A percentile compares a stretch with the other conserved stretches of the same genome.
phyloP scores from a whole-genome alignment of 345 rosid species.

The Psidium guajava region DNA sequence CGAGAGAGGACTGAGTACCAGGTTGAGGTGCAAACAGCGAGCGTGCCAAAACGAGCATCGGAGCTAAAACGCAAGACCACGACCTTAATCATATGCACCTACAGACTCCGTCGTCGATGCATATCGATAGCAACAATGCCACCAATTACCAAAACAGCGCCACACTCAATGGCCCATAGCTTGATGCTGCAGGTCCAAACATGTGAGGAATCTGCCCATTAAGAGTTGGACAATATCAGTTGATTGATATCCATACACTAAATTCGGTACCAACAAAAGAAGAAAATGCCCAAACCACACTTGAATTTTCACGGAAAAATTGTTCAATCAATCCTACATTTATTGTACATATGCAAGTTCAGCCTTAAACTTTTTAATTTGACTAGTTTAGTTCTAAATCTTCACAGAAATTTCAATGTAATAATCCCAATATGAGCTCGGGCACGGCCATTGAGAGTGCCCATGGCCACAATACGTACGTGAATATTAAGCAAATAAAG shows the following conservation, averaged over 20 bases:
- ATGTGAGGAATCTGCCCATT: background rate
- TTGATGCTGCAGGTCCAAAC: background rate
- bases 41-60: accelerated
- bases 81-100: no score
- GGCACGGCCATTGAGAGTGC: background rate
- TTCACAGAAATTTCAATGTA: background rate
- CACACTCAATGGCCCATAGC: background rate
- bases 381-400: background rate
- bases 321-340: background rate
- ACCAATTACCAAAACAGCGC: background rate
- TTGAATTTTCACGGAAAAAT: background rate
- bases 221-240: background rate
- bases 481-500: background rate
- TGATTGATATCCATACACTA: background rate
- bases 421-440: background rate
- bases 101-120: background rate
- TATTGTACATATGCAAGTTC: accelerated
- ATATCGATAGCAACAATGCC: background rate
- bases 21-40: background rate
- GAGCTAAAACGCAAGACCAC: background rate
- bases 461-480: background rate
- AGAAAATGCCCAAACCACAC: background rate
- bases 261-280: background rate
- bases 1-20: background rate
- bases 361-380: background rate